A percentile compares a stretch with the other conserved stretches of the same genome.
These are phyloP conservation scores for Escallonia rubra DNA, from an alignment of 129 eudicot genomes.

Conservation along the genomic window DNA sequence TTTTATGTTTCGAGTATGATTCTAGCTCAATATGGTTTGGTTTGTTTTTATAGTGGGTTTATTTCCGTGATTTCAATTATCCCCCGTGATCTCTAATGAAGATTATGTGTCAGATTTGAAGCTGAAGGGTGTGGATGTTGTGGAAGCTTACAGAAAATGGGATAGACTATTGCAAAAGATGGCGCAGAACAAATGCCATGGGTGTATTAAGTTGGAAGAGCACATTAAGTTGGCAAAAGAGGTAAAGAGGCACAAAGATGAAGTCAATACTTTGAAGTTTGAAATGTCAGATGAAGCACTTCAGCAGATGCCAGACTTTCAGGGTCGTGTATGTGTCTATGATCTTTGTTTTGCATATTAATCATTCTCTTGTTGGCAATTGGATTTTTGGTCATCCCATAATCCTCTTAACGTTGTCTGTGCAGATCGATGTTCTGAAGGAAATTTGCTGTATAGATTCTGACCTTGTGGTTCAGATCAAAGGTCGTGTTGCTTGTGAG, in stretches of 20 bases:
- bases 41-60: background rate
- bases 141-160: slow-evolving; percentile 72
- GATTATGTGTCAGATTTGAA: slow-evolving; percentile 58
- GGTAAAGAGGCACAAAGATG: slow-evolving; percentile 52
- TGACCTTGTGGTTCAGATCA: slow-evolving; percentile 87
- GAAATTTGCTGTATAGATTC: slow-evolving; percentile 86
- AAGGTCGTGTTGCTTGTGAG: slow-evolving; percentile 99
- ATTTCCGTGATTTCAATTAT: background rate
- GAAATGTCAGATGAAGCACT: slow-evolving; percentile 99
- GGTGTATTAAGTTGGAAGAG: slow-evolving; percentile 81
- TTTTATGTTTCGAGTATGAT: background rate
- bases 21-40: background rate
- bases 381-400: background rate
- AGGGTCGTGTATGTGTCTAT: slow-evolving; percentile 87
- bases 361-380: background rate
- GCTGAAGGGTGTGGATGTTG: slow-evolving; percentile 65
- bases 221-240: slow-evolving; percentile 73
- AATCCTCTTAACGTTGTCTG: slow-evolving; percentile 13
- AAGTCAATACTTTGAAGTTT: slow-evolving; percentile 66
- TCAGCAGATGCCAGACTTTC: slow-evolving; percentile 97
- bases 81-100: slow-evolving; percentile 9
- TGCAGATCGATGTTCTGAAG: slow-evolving; percentile 91
- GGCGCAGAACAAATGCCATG: slow-evolving; percentile 92
- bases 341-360: background rate
- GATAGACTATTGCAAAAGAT: slow-evolving; percentile 69